Base-by-base conservation (phyloP, 495 filamentous ascomycete genomes). In the Parathielavia appendiculata region DNA sequence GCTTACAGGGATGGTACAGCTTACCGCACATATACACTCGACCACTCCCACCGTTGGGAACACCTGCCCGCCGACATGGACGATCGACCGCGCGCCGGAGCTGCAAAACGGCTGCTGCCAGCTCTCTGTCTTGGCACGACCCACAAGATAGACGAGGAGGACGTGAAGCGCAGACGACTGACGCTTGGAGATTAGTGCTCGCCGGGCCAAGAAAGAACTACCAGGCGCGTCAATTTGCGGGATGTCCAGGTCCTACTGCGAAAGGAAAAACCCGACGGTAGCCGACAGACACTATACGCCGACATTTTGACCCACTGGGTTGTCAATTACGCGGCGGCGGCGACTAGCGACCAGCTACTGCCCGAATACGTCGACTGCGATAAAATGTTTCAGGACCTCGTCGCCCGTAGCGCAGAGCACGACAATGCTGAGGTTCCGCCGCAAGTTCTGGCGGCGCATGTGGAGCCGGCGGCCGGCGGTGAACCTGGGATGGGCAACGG, bases 1-100 rank as follows among this genome's bases (percentile, higher is more conserved):
- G 5, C 12, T n/a, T n/a, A n/a, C n/a, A n/a, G n/a, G n/a, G 39
- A 41, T 41, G 10, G 39, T 41, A 41, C 39, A 5, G 39, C 39
- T 41, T 41, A 4, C 9, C 12, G 9, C 9, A 7, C 39, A 14
- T 41, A 41, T 41, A 41, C 39, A 41, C 39, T 14, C 16, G 39
- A 41, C 39, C 39, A 41, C 39, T 41, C 39, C 39, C 39, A 41
- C 39, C 39, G 39, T 41, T 41, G 39, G 39, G 39, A 41, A 41
- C 39, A 41, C 9, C 39, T 41, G 39, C 9, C 39, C 39, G 39
- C 39, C 39, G 39, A 41, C 39, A 41, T 41, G 39, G 39, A 41
- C 39, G 4, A 41, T 41, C 39, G 39, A 41, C 39, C 39, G 39
- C 39, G 39, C 39, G 39, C 39, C 39, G 39, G 39, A 41, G 39